Evolutionary conservation across 768 basidiomycete genomes (phyloP).

Genomic region (Trametes cubensis): DNA sequence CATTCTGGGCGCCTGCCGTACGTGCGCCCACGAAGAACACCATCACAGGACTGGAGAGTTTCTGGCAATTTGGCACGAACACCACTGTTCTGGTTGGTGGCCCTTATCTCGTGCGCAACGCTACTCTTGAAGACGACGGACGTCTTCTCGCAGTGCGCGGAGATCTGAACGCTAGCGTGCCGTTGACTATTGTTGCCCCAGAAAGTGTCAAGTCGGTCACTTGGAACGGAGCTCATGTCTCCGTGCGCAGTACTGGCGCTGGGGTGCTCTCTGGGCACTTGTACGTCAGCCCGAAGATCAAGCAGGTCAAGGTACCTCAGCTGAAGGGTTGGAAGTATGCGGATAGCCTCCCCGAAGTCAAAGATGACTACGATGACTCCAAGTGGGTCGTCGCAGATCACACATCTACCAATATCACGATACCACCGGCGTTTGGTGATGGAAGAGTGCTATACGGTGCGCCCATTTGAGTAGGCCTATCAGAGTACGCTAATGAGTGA

Average conservation of each 20-base stretch:
- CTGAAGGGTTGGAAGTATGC: slow-evolving; percentile 74
- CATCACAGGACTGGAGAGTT: slow-evolving; percentile 44
- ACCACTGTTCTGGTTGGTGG: slow-evolving; percentile 57
- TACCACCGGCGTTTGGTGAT: slow-evolving; percentile 70
- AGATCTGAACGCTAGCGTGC: slow-evolving; percentile 64
- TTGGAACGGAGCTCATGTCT: slow-evolving; percentile 65
- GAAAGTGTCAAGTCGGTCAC: slow-evolving; percentile 52
- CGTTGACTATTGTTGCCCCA: slow-evolving; percentile 67
- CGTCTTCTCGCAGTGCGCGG: slow-evolving; percentile 58
- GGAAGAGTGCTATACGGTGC: slow-evolving; percentile 70
- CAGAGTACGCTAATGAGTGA: neutral
- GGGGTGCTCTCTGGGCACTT: slow-evolving; percentile 59
- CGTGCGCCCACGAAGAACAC: slow-evolving; percentile 34
- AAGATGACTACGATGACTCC: slow-evolving; percentile 57
- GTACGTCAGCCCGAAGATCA: slow-evolving; percentile 32
- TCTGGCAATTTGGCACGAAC: slow-evolving; percentile 77
- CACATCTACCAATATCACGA: slow-evolving; percentile 71
- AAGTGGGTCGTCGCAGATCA: slow-evolving; percentile 69
- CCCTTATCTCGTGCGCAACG: slow-evolving; percentile 50
- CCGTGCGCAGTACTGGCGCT: slow-evolving; percentile 38
- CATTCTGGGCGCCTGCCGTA: slow-evolving; percentile 78
- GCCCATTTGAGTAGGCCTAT: neutral
- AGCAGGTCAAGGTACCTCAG: slow-evolving; percentile 46
- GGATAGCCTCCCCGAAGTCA: slow-evolving; percentile 76
- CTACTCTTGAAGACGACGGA: slow-evolving; percentile 33